Conservation (phyloP, 176 grass and related monocot species). For the Zizania latifolia region DNA sequence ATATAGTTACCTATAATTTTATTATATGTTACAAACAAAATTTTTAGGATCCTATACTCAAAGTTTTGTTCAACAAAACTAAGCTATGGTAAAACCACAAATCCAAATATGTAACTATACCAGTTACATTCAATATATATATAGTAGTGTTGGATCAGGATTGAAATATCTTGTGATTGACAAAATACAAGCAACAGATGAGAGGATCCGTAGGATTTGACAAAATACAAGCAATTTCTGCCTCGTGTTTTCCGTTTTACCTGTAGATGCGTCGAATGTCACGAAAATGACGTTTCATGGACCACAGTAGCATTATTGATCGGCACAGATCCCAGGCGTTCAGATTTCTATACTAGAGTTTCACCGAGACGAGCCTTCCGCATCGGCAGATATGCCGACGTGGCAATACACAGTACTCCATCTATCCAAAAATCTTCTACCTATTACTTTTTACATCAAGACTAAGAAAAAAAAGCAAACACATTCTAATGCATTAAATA, state of each 20-base stretch:
- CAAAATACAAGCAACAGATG: not conserved
- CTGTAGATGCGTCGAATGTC: not conserved
- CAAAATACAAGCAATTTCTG: not conserved
- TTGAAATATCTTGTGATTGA: not conserved
- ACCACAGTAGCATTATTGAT: not conserved
- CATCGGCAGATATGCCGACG: not conserved
- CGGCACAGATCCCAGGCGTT: not conserved
- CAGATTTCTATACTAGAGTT: not conserved
- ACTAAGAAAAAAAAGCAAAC: too few species aligned
- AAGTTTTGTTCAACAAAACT: too few species aligned
- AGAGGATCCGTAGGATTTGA: not conserved
- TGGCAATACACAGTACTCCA: not conserved
- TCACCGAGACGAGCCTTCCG: not conserved
- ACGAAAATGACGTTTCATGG: not conserved
- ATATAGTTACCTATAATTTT: too few species aligned
- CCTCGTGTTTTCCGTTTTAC: not conserved
- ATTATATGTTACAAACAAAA: too few species aligned
- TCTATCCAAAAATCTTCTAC: too few species aligned
- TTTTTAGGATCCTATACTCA: too few species aligned
- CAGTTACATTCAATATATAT: too few species aligned
- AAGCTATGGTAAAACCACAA: not conserved
- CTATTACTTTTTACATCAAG: too few species aligned
- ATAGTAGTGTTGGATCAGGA: not conserved
- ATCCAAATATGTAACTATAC: too few species aligned
- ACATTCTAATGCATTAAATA: too few species aligned